These are phyloP conservation scores for Calocybe gambosa DNA, from an alignment of 1,284 basidiomycete genomes.

Conservation along the genomic window DNA sequence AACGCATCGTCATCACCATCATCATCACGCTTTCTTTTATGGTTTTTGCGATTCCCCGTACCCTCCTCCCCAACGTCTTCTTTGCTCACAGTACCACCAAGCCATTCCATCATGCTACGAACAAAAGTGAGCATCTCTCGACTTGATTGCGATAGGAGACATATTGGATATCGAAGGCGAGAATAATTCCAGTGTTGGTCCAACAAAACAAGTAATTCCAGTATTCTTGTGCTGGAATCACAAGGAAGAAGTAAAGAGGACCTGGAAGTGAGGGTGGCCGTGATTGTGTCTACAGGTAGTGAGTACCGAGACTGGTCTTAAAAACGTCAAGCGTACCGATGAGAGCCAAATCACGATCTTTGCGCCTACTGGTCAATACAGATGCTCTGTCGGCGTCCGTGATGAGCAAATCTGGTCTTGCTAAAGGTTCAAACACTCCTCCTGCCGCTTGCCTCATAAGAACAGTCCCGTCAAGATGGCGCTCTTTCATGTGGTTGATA, in stretches of 20 bases:
- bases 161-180: slow-evolving; percentile 79
- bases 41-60: slow-evolving; percentile 42
- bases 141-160: slow-evolving; percentile 85
- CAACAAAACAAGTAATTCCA: slow-evolving; percentile 91
- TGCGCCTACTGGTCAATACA: slow-evolving; percentile 80
- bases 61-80: slow-evolving; percentile 80
- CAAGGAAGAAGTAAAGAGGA: slow-evolving; percentile 87
- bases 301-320: slow-evolving; percentile 9
- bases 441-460: slow-evolving; percentile 66
- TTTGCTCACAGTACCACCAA: slow-evolving; percentile 89
- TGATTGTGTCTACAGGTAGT: slow-evolving; percentile 67
- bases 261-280: slow-evolving; percentile 71
- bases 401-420: slow-evolving; percentile 88
- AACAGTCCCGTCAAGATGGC: slow-evolving; percentile 94
- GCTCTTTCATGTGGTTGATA: slow-evolving; percentile 95
- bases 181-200: slow-evolving; percentile 98
- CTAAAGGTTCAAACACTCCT: slow-evolving; percentile 82
- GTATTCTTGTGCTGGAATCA: slow-evolving; percentile 88
- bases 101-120: slow-evolving; percentile 98
- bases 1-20: slow-evolving; percentile 70
- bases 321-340: slow-evolving; percentile 52
- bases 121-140: slow-evolving; percentile 94
- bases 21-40: slow-evolving; percentile 58
- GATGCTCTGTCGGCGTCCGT: slow-evolving; percentile 86
- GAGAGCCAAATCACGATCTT: slow-evolving; percentile 87